Percentiles rank a stretch among this genome's conserved stretches.
Conservation (phyloP, 1,284 basidiomycete species). For the Inonotus obliquus region DNA sequence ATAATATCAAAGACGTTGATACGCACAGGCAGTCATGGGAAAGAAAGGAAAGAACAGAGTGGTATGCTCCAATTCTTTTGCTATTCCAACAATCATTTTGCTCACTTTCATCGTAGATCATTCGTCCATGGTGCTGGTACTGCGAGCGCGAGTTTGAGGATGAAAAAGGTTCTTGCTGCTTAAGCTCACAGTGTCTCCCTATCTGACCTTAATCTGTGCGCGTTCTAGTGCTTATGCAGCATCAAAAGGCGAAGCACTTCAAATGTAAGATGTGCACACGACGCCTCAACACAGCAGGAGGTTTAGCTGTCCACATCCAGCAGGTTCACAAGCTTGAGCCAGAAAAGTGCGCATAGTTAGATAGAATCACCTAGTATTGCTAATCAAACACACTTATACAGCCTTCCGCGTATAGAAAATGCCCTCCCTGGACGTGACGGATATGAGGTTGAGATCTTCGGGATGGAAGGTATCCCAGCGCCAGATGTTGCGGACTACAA, state of each 20-base stretch:
- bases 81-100: conserved; percentile 2
- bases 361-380: conserved; percentile 4
- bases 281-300: conserved; percentile 94
- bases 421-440: conserved; percentile 94
- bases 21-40: conserved; percentile 46
- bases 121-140: conserved; percentile 97
- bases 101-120: conserved; percentile 46
- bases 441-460: conserved; percentile 98
- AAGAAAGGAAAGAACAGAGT: conserved; percentile 82
- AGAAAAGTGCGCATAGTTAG: conserved; percentile 67
- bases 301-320: conserved; percentile 96
- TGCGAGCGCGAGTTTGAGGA: conserved; percentile 99
- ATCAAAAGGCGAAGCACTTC: conserved; percentile 99
- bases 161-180: conserved; percentile 71
- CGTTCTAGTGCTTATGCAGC: conserved; percentile 86
- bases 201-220: not conserved
- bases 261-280: conserved; percentile 95
- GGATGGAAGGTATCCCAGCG: conserved; percentile 97
- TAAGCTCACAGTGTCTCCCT: not conserved
- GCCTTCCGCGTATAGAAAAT: conserved; percentile 86
- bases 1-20: too few species aligned
- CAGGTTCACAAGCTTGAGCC: conserved; percentile 98
- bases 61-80: conserved; percentile 4
- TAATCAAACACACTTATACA: conserved; percentile 26
- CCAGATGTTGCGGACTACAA: conserved; percentile 95